phyloP scores from a whole-genome alignment of 1,284 basidiomycete species.

The Cerrena zonata region DNA sequence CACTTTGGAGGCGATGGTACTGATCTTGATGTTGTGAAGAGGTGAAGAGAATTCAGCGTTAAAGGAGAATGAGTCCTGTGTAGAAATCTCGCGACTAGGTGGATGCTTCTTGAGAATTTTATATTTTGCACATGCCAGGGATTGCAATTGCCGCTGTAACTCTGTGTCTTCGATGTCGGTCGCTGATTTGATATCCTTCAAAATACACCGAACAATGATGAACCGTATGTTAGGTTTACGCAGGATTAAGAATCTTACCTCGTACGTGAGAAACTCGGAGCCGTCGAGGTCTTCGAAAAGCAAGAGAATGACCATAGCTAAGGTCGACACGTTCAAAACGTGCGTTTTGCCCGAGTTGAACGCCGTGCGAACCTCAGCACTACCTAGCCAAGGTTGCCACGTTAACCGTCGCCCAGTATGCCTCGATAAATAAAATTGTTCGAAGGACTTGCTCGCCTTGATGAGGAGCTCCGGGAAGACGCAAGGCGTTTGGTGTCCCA shows the following conservation, averaged over 20 bases:
- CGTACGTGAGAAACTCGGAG: slow-evolving; percentile 68
- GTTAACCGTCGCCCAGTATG: slow-evolving; percentile 88
- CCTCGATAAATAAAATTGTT: slow-evolving; percentile 83
- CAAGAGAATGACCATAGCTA: slow-evolving; percentile 82
- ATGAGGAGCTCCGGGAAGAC: slow-evolving; percentile 63
- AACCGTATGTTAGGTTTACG: not conserved
- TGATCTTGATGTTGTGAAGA: slow-evolving; percentile 90
- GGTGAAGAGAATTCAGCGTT: slow-evolving; percentile 77
- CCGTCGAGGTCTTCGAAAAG: slow-evolving; percentile 76
- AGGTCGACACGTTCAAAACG: slow-evolving; percentile 91
- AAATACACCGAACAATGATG: slow-evolving; percentile 6
- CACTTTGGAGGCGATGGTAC: slow-evolving; percentile 80
- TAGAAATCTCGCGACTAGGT: slow-evolving; percentile 74
- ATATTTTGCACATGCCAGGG: slow-evolving; percentile 94
- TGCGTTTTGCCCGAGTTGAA: slow-evolving; percentile 75
- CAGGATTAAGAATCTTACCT: slow-evolving; percentile 38
- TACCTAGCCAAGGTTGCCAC: slow-evolving; percentile 92
- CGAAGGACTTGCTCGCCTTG: slow-evolving; percentile 70
- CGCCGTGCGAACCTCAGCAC: slow-evolving; percentile 79
- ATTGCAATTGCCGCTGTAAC: slow-evolving; percentile 87
- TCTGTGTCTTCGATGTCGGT: slow-evolving; percentile 76
- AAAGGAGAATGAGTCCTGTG: slow-evolving; percentile 83
- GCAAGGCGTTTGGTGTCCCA: slow-evolving; percentile 57
- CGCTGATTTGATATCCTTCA: slow-evolving; percentile 62
- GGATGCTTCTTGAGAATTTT: slow-evolving; percentile 91